Evolutionary conservation across 148 eudicot species (phyloP).

Genomic region (Silene conica): DNA sequence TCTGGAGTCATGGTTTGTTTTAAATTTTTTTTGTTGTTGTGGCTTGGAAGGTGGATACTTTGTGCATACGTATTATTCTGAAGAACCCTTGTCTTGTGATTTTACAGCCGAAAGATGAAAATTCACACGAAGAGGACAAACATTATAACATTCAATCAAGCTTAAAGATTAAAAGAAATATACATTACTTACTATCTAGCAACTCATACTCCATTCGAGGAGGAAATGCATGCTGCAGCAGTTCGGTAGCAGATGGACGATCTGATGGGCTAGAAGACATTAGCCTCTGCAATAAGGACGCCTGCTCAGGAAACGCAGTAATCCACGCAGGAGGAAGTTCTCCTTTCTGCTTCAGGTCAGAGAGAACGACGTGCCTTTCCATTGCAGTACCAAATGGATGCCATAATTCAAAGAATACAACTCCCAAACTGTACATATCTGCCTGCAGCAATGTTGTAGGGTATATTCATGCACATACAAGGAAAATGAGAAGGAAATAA

Average conservation of each 20-base stretch:
- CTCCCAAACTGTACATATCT: conserved; percentile 94
- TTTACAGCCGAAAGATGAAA: background rate
- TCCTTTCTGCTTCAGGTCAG: conserved; percentile 78
- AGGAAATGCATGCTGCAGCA: conserved; percentile 85
- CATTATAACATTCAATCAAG: background rate
- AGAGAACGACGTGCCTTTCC: conserved; percentile 88
- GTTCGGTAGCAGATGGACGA: conserved; percentile 90
- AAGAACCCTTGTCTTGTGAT: background rate
- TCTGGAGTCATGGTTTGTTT: too few species aligned
- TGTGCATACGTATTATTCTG: background rate
- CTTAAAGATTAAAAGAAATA: background rate
- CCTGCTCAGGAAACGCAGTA: conserved; percentile 83
- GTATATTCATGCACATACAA: conserved; percentile 11
- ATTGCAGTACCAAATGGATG: conserved; percentile 92
- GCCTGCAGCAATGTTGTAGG: conserved; percentile 45
- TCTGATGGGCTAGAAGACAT: conserved; percentile 89
- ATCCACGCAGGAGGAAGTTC: conserved; percentile 77
- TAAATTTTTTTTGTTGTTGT: background rate
- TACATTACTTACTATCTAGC: conserved; percentile 67
- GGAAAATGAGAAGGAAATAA: background rate
- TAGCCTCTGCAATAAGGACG: conserved; percentile 53
- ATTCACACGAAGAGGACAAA: background rate
- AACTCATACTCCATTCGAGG: conserved; percentile 90
- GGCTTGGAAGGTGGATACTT: conserved; percentile 3
- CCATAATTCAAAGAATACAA: conserved; percentile 93